phyloP scores from a whole-genome alignment of 768 basidiomycete genomes.

The Porpolomopsis calyptriformis region DNA sequence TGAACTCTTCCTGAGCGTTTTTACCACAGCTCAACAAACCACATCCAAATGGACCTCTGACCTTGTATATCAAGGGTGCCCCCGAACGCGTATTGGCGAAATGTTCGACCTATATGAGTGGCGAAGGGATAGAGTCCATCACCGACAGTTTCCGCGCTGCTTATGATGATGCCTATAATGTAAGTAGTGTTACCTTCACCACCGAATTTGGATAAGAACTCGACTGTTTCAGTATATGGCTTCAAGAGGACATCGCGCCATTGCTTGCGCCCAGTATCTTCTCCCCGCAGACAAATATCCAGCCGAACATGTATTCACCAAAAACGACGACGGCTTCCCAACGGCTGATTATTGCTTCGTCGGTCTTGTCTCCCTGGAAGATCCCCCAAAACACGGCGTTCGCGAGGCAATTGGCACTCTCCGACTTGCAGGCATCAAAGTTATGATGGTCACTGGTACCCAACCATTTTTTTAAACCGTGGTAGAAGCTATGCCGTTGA shows the following conservation, averaged over 20 bases:
- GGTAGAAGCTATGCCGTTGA: not conserved
- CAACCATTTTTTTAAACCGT: not conserved
- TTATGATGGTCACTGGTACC: slow-evolving; percentile 66
- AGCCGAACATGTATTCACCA: slow-evolving; percentile 39
- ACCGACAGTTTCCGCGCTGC: slow-evolving; percentile 41
- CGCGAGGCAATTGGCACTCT: slow-evolving; percentile 64
- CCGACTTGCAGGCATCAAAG: slow-evolving; percentile 61
- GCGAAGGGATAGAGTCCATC: slow-evolving; percentile 37
- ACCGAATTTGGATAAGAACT: not conserved
- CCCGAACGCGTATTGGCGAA: slow-evolving; percentile 59
- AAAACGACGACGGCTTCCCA: slow-evolving; percentile 44
- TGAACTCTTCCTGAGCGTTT: slow-evolving; percentile 1
- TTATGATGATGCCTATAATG: slow-evolving; percentile 56
- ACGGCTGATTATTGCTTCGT: slow-evolving; percentile 50
- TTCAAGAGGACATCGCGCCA: slow-evolving; percentile 64
- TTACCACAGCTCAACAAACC: slow-evolving; percentile 43
- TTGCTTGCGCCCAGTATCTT: slow-evolving; percentile 56
- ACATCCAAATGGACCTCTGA: slow-evolving; percentile 38
- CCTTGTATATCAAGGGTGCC: slow-evolving; percentile 57
- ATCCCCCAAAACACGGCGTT: slow-evolving; percentile 63
- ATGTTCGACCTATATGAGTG: slow-evolving; percentile 48
- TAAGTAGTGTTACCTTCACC: slow-evolving; percentile 17
- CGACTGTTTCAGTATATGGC: slow-evolving; percentile 50
- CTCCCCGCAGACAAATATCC: slow-evolving; percentile 42
- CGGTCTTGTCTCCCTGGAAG: slow-evolving; percentile 56